phyloP scores from a whole-genome alignment of 2,329 filamentous ascomycete species.

The Ciborinia camelliae region DNA sequence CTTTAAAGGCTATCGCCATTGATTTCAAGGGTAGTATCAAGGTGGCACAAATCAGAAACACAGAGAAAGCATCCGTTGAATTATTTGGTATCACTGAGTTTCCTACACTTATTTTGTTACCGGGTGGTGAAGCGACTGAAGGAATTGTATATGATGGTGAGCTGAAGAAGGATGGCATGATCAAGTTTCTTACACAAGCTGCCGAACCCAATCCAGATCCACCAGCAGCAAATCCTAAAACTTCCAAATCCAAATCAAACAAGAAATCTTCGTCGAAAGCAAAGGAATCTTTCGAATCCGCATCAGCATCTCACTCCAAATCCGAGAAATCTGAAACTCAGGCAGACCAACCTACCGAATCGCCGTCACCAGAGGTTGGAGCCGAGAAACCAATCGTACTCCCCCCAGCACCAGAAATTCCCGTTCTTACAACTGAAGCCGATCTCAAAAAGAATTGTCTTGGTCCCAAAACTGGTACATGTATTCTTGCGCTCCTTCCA shows the following conservation, averaged over 20 bases:
- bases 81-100: conserved; percentile 75
- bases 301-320: conserved; percentile 50
- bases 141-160: conserved; percentile 75
- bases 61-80: conserved; percentile 62
- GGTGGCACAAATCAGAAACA: conserved; percentile 72
- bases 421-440: conserved; percentile 59
- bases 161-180: conserved; percentile 77
- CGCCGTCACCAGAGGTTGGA: conserved; percentile 40
- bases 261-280: conserved; percentile 40
- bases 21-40: conserved; percentile 80
- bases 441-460: conserved; percentile 71
- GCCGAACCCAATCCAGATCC: conserved; percentile 78
- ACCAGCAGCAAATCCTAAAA: conserved; percentile 46
- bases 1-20: conserved; percentile 81
- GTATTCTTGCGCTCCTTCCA: conserved; percentile 72
- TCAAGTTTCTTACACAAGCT: conserved; percentile 77
- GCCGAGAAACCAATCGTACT: conserved; percentile 44
- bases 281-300: conserved; percentile 48
- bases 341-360: conserved; percentile 51
- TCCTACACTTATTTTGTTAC: conserved; percentile 77
- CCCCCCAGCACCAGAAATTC: conserved; percentile 60
- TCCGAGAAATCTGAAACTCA: conserved; percentile 48
- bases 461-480: conserved; percentile 71
- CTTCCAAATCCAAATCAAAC: conserved; percentile 41
- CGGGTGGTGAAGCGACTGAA: conserved; percentile 62